Percentiles rank a stretch among this genome's conserved stretches.
These are phyloP conservation scores for Phytophthora macrochlamydospora DNA, from an alignment of 352 stramenopile genomes.

Conservation along the genomic window DNA sequence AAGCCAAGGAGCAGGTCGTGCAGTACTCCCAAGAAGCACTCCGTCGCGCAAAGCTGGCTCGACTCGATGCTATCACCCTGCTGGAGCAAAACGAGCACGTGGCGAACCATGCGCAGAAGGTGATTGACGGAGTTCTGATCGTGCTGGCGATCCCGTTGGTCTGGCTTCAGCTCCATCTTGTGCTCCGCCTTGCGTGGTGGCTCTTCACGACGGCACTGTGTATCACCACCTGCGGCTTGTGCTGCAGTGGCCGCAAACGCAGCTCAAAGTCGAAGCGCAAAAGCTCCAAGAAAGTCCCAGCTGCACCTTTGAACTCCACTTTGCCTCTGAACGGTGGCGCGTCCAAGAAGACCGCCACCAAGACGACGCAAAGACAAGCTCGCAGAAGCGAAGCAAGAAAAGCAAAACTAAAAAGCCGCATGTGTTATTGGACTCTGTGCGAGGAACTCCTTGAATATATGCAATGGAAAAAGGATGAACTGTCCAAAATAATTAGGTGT, in stretches of 20 bases:
- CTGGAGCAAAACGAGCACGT: conserved; percentile 69
- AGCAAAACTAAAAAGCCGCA: conserved; percentile 28
- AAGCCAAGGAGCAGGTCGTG: conserved; percentile 40
- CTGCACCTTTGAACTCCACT: conserved; percentile 23
- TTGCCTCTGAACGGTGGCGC: conserved; percentile 16
- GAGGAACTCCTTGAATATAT: too few relatives aligned
- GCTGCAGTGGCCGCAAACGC: conserved; percentile 57
- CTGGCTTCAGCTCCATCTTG: conserved; percentile 53
- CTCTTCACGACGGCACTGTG: conserved; percentile 56
- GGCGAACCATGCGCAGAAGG: conserved; percentile 62
- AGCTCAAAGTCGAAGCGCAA: conserved; percentile 57
- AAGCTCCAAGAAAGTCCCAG: conserved; percentile 29
- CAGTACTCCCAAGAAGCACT: conserved; percentile 52
- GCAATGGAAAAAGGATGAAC: too few relatives aligned
- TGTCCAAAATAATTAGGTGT: too few relatives aligned
- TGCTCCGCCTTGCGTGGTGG: conserved; percentile 62
- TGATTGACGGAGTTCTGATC: conserved; percentile 64
- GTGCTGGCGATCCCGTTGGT: conserved; percentile 53
- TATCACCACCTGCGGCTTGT: conserved; percentile 60
- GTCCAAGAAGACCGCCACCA: conserved; percentile 28
- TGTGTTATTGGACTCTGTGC: too few relatives aligned
- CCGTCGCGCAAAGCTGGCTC: conserved; percentile 47
- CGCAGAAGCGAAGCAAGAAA: conserved; percentile 38
- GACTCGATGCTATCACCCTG: conserved; percentile 54
- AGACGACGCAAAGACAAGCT: conserved; percentile 13